Percentiles rank a stretch among this genome's conserved stretches.
Conservation (phyloP, 805 yeast genomes). For the Ogataea glucozyma region DNA sequence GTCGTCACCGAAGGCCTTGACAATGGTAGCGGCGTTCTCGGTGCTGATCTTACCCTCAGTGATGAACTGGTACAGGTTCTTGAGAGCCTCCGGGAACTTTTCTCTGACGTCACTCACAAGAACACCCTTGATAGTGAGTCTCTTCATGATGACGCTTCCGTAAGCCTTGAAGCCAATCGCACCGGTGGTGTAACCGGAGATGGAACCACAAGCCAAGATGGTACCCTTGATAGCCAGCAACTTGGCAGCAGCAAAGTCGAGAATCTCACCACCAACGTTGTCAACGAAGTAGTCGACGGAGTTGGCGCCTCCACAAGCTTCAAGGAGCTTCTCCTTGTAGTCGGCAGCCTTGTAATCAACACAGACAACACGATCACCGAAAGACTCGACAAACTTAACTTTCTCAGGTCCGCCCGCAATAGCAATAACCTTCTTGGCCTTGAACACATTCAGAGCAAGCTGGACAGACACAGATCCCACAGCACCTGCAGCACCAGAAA, state of each 20-base stretch:
- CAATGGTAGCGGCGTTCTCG: conserved; percentile 38
- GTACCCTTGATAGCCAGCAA: conserved; percentile 33
- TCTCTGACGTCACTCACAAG: conserved; percentile 46
- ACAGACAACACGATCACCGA: conserved; percentile 37
- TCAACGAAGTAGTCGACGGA: conserved; percentile 55
- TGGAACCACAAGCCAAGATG: conserved; percentile 64
- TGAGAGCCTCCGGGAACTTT: conserved; percentile 41
- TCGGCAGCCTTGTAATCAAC: conserved; percentile 52
- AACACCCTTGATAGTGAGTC: conserved; percentile 55
- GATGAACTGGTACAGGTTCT: conserved; percentile 38
- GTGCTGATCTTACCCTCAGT: conserved; percentile 43
- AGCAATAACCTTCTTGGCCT: conserved; percentile 58
- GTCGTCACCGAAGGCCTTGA: conserved; percentile 42
- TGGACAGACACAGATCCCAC: conserved; percentile 64
- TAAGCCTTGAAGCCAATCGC: conserved; percentile 38
- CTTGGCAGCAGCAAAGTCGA: conserved; percentile 45
- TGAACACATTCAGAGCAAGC: conserved; percentile 52
- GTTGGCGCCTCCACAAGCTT: conserved; percentile 47
- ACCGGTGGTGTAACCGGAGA: conserved; percentile 54
- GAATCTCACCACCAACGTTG: conserved; percentile 62
- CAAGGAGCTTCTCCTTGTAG: conserved; percentile 38
- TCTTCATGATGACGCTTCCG: conserved; percentile 44
- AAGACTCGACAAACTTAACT: conserved; percentile 50
- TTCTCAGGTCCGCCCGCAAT: conserved; percentile 63
- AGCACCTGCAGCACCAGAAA: conserved; percentile 75